Percentiles rank a stretch among this genome's conserved stretches.
These are phyloP conservation scores for Pythium vanterpoolii DNA, from an alignment of 352 stramenopile genomes.

Conservation along the genomic window DNA sequence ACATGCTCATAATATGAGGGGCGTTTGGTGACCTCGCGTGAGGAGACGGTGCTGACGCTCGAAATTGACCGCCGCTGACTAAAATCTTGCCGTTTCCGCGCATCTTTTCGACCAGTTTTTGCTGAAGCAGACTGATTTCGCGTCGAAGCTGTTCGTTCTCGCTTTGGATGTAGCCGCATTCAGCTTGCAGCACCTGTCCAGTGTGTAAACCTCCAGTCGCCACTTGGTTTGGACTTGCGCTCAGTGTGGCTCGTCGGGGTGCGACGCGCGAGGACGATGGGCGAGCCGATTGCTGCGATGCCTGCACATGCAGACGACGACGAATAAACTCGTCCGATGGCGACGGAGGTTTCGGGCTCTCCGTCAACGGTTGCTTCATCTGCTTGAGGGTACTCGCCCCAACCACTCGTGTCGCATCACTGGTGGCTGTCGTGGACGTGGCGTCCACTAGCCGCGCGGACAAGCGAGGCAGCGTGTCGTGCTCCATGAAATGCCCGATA, in stretches of 20 bases:
- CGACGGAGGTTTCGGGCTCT: not conserved
- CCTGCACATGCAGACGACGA: not conserved
- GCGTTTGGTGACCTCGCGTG: not conserved
- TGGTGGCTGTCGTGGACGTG: not conserved
- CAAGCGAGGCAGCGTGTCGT: not conserved
- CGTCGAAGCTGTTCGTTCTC: slow-evolving; percentile 21
- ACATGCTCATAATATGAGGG: not conserved
- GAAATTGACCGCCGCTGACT: slow-evolving; percentile 22
- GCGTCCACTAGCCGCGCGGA: not conserved
- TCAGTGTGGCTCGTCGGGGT: not conserved
- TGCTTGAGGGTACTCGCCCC: not conserved
- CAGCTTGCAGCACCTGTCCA: slow-evolving; percentile 8
- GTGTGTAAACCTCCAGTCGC: not conserved
- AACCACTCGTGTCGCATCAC: not conserved
- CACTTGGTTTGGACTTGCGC: not conserved
- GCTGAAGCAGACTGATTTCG: slow-evolving; percentile 13
- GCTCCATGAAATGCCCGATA: not conserved
- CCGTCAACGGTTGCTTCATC: not conserved
- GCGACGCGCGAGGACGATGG: not conserved
- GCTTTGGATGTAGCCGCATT: not conserved
- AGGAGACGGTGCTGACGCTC: slow-evolving; percentile 1
- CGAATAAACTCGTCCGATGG: not conserved
- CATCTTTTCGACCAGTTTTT: slow-evolving; percentile 22
- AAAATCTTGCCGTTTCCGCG: slow-evolving; percentile 17
- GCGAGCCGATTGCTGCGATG: not conserved